Evolutionary conservation across 306 rosid species (phyloP).

Genomic region (Oxytropis ochrocephala): DNA sequence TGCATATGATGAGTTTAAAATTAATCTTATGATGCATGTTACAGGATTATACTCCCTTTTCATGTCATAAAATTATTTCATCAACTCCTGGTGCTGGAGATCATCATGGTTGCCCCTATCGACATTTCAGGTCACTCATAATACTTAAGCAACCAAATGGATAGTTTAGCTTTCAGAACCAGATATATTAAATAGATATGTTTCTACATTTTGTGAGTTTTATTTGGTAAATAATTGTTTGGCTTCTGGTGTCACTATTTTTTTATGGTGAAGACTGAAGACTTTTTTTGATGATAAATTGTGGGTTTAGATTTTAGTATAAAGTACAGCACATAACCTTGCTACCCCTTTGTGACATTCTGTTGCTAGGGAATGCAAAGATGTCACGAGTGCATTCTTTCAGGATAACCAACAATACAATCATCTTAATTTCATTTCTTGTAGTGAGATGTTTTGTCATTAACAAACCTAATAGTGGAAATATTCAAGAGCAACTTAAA

Average conservation of each 20-base stretch:
- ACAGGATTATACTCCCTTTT: conserved; percentile 90
- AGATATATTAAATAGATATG: background rate
- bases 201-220: background rate
- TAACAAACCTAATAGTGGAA: background rate
- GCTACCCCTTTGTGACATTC: background rate
- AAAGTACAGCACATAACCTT: background rate
- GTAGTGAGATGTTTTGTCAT: background rate
- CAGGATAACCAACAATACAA: background rate
- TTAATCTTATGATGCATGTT: conserved; percentile 21
- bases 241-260: background rate
- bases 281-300: background rate
- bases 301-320: background rate
- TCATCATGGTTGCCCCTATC: conserved; percentile 99
- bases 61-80: conserved; percentile 75
- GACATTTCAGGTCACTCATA: conserved; percentile 73
- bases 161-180: conserved; percentile 5
- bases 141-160: background rate
- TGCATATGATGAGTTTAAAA: conserved; percentile 14
- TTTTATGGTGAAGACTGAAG: background rate
- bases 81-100: conserved; percentile 90
- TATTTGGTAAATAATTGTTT: conserved; percentile 4
- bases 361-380: background rate
- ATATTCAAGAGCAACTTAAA: background rate
- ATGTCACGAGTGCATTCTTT: background rate
- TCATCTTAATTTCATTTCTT: background rate